Evolutionary conservation across 495 filamentous ascomycete genomes (phyloP), one percentile per base, ranked within the genome.

Genomic region (Talaromyces trachyspermus): DNA sequence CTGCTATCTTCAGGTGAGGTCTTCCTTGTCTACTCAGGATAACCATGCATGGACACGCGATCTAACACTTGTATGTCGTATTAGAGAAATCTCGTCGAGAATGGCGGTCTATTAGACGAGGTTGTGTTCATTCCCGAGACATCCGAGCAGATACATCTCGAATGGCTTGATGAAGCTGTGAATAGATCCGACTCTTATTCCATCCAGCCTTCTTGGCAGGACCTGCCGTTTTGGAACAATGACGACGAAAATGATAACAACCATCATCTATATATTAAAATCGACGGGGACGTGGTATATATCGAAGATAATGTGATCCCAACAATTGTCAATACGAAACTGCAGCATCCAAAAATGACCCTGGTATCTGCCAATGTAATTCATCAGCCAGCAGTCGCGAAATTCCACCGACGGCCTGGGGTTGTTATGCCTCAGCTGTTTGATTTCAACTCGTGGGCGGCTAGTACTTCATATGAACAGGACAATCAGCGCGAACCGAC

Each of bases 281-380:
- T 80, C 20, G 76, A 79, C 50, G 76, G 76, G 6, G 76, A 79
- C 50, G 64, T 73, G 36, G 67, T 77, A 12, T 80, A 68, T 46
- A 51, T 80, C 11, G 74, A 78, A 42, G 74, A 77, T 33, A 62
- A 71, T 44, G 63, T 74, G 32, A 77, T 80, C 33, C 65, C 75
- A 1, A 68, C 69, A 6, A 59, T 80, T 1, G 64, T 79, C 19
- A 72, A 75, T 35, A 76, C 74, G n/a, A 66, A 69, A 43, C 53
- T 76, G 20, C 64, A 73, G 5, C 59, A 72, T 25, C 72, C 71
- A 6, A 61, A 68, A 36, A 62, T 67, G 1, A 59, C 66, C 37
- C 65, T 74, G 33, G 62, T 79, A 0, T 76, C 75, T 1, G 76
- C 74, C 17, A 80, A 80, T 50, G 59, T 78, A 17, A 61, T 77